phyloP scores from a whole-genome alignment of 2,329 filamentous ascomycete genomes.

The Emergomyces pasteurianus region DNA sequence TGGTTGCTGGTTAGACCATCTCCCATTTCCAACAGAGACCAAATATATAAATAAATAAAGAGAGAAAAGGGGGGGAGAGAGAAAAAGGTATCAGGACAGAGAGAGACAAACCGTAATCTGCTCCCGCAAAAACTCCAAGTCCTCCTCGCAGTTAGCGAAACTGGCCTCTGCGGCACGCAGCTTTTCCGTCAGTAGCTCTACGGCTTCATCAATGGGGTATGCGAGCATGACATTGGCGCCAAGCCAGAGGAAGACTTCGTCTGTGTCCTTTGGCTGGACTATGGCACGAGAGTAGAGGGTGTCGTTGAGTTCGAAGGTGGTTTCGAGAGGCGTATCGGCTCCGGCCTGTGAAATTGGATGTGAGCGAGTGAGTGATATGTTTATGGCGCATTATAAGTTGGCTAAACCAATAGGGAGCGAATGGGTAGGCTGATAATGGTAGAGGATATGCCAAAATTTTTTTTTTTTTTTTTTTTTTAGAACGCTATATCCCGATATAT shows the following conservation, averaged over 20 bases:
- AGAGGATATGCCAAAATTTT: not conserved
- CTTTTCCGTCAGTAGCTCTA: slow-evolving; percentile 65
- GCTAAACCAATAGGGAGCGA: not conserved
- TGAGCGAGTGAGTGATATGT: not conserved
- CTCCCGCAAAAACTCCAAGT: slow-evolving; percentile 86
- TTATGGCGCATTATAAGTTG: not conserved
- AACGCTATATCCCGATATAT: not conserved
- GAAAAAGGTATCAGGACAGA: slow-evolving; percentile 1
- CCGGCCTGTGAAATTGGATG: slow-evolving; percentile 11
- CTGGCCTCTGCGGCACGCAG: slow-evolving; percentile 67
- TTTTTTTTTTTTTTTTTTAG: too few species aligned
- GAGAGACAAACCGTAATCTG: slow-evolving; percentile 73
- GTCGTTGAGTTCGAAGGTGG: slow-evolving; percentile 92
- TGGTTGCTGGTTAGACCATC: too few species aligned
- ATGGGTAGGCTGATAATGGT: not conserved
- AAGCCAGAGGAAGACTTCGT: slow-evolving; percentile 97
- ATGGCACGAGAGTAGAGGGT: slow-evolving; percentile 84
- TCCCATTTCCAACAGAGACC: too few species aligned
- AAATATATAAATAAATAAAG: not conserved
- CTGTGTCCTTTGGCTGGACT: slow-evolving; percentile 55
- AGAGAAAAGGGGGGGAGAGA: slow-evolving; percentile 3
- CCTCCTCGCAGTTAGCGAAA: slow-evolving; percentile 83
- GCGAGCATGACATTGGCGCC: slow-evolving; percentile 97
- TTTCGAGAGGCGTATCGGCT: slow-evolving; percentile 56
- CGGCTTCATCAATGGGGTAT: slow-evolving; percentile 81